Percentiles rank a stretch among this genome's conserved stretches.
Evolutionary conservation across 345 rosid genomes (phyloP).

Genomic region (Linum lewisii): DNA sequence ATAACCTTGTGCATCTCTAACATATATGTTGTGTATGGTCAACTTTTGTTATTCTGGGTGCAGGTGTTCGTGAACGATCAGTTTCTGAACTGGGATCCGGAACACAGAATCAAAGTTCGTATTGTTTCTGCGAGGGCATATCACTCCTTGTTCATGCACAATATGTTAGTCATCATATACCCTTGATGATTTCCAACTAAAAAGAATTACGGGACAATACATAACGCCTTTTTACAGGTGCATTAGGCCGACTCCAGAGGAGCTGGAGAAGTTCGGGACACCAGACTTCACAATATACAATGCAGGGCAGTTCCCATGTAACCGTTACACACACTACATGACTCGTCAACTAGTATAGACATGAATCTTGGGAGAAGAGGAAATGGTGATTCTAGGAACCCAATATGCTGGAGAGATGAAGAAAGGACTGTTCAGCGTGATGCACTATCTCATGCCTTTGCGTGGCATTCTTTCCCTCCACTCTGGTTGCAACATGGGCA

Average conservation of each 20-base stretch:
- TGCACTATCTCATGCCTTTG: slow-evolving; percentile 99
- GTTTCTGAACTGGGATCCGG: slow-evolving; percentile 87
- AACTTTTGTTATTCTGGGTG: not conserved
- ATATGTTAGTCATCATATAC: slow-evolving; percentile 80
- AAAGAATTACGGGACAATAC: no score
- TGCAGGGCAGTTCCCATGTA: slow-evolving; percentile 98
- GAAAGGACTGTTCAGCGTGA: slow-evolving; percentile 96
- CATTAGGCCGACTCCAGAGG: slow-evolving; percentile 92
- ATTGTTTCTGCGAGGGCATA: slow-evolving; percentile 97
- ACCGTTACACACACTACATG: slow-evolving; percentile 97
- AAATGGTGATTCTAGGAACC: slow-evolving; percentile 98
- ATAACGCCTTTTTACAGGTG: slow-evolving; percentile 57
- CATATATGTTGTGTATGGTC: not conserved
- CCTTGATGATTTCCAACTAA: no score
- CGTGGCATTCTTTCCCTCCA: slow-evolving; percentile 89
- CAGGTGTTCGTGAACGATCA: slow-evolving; percentile 95
- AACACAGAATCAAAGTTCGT: slow-evolving; percentile 87
- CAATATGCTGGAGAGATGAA: slow-evolving; percentile 99
- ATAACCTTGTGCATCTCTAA: not conserved
- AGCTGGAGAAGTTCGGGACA: slow-evolving; percentile 95
- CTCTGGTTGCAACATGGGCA: slow-evolving; percentile 98
- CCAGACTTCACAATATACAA: slow-evolving; percentile 99
- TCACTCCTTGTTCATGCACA: slow-evolving; percentile 97
- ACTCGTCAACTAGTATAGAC: slow-evolving; percentile 98
- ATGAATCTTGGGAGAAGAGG: slow-evolving; percentile 84